These are phyloP conservation scores for Trametes elegans DNA, from an alignment of 768 basidiomycete genomes.

Conservation along the genomic window DNA sequence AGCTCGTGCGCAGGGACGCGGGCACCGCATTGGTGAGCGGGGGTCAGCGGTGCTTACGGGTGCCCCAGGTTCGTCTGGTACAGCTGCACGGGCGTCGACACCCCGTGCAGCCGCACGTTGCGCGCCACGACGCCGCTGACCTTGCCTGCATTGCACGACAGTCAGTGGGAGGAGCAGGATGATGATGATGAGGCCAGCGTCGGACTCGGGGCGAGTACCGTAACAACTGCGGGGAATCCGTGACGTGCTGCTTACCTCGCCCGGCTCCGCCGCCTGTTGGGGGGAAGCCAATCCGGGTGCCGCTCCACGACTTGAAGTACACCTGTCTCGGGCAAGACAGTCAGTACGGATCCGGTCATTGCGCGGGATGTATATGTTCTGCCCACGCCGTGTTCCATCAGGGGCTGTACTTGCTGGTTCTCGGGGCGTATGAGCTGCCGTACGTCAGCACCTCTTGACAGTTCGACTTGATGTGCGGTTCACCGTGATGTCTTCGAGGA, in stretches of 20 bases:
- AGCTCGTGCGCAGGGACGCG: no score
- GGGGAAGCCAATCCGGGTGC: slow-evolving; percentile 47
- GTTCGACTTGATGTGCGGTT: no score
- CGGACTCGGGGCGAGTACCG: no score
- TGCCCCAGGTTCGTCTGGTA: slow-evolving; percentile 52
- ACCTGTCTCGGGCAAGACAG: slow-evolving; percentile 33
- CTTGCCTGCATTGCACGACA: no score
- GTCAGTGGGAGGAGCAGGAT: no score
- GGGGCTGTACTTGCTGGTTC: slow-evolving; percentile 49
- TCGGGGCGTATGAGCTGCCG: slow-evolving; percentile 48
- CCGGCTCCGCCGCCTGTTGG: slow-evolving; percentile 59
- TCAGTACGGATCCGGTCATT: neutral
- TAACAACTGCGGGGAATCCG: no score
- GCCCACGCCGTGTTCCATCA: slow-evolving; percentile 45
- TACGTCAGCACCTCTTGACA: neutral
- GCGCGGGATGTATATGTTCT: neutral
- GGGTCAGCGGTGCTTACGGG: slow-evolving; percentile 30
- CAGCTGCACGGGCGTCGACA: slow-evolving; percentile 45
- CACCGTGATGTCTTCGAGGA: slow-evolving; percentile 48
- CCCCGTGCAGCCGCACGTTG: slow-evolving; percentile 46
- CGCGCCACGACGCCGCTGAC: slow-evolving; percentile 44
- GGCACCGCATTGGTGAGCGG: no score
- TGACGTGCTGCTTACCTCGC: no score
- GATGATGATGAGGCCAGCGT: no score
- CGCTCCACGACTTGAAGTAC: slow-evolving; percentile 58